Percentiles rank a stretch among this genome's conserved stretches.
phyloP scores from a whole-genome alignment of 768 basidiomycete species.

The Trametes punicea region DNA sequence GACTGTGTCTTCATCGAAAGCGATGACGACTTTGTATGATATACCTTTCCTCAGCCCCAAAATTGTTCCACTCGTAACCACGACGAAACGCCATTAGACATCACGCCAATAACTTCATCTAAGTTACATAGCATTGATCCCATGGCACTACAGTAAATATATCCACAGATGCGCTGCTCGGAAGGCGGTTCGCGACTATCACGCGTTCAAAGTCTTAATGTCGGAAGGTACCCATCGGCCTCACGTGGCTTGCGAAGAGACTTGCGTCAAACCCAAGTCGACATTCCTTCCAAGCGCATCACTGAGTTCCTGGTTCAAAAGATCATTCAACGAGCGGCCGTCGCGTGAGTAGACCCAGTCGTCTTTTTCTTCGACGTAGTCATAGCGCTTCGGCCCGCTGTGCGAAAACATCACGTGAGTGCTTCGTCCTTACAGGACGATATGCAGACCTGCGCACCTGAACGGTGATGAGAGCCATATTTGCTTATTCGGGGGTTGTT shows the following conservation, averaged over 20 bases:
- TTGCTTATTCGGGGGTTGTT: conserved; percentile 96
- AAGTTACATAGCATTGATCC: no score
- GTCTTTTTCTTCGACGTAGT: conserved; percentile 54
- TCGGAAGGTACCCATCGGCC: background rate
- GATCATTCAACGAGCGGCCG: conserved; percentile 49
- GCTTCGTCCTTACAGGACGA: background rate
- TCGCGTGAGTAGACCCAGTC: conserved; percentile 81
- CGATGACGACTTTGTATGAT: no score
- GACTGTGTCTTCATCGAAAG: no score
- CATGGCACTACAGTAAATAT: no score
- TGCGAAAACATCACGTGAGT: background rate
- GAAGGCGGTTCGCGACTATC: no score
- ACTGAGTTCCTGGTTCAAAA: conserved; percentile 72
- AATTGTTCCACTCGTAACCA: no score
- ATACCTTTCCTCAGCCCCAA: no score
- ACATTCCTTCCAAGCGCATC: conserved; percentile 36
- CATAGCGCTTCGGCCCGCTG: conserved; percentile 92
- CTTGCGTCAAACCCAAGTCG: conserved; percentile 29
- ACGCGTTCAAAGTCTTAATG: background rate
- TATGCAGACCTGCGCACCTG: conserved; percentile 48
- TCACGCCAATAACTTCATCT: no score
- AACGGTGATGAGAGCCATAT: conserved; percentile 92
- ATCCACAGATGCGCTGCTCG: no score
- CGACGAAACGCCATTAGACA: no score
- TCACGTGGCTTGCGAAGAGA: conserved; percentile 26